Base-by-base conservation (phyloP, 2,329 filamentous ascomycete genomes). In the Diplodia seriata region DNA sequence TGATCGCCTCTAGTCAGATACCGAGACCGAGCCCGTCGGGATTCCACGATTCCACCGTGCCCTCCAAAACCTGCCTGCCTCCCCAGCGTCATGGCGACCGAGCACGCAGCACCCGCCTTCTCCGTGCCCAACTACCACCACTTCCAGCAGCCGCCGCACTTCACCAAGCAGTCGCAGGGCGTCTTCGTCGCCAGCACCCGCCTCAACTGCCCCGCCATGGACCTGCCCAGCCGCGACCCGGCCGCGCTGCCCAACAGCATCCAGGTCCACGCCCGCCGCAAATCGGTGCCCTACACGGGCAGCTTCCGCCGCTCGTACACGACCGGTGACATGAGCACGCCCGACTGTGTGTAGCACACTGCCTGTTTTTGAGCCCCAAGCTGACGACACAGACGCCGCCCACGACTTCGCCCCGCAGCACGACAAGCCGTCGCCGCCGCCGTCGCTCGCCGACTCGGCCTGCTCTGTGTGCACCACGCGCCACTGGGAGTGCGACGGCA, bases 361-460 rank as follows among this genome's bases (percentile, higher is more conserved):
- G 18, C 40, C 43, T 59, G 11, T 14, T 18, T 26, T 15, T 3
- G 18, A 50, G 3, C 15, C 57, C 3, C 26, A 9, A 12, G 57
- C 57, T 62, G 18, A 62, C 36, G 11, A 23, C 14, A 11, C 55
- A 59, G 55, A 29, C 38, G 12, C 40, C 33, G 20, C 55, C 6
- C 55, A 36, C 55, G 55, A 59, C 55, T 59, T 59, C 38, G 55
- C 36, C 36, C 55, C 12, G 20, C 38, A 38, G 23, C 23, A 2
- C 23, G 47, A 51, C 31, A 63, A 63, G 54, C 64, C 64, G 38
- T 67, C 64, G 40, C 64, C 64, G 64, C 64, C 64, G 15, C 53
- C 64, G 15, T 67, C 64, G 54, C 53, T 67, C 15, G 64, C 64
- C 55, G 64, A 67, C 64, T 67, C 64, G 54, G 64, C 64, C 33